Base-by-base conservation (phyloP, 495 filamentous ascomycete genomes). In the Aspergillus olivimuriae region DNA sequence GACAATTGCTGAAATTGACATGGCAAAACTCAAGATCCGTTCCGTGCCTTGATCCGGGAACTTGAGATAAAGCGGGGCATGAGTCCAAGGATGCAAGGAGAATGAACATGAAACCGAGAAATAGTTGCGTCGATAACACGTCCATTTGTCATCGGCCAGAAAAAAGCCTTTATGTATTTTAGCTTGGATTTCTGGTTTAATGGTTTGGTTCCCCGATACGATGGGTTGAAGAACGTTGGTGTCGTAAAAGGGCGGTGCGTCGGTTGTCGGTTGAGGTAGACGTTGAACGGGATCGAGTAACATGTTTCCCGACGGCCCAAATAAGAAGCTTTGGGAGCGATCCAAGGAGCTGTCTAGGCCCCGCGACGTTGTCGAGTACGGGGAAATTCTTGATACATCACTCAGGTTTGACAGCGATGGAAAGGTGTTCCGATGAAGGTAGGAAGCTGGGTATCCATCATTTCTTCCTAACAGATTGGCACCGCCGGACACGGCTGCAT, bases 151-250 rank as follows among this genome's bases (percentile, higher is more conserved):
- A 43, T 95, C 91, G 2, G 76, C 76, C 31, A 82, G 72, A 61
- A 96, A 95, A 69, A 95, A 94, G 1, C 90, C 90, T 56, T 95
- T 94, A 56, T 94, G 89, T 44, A 95, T 90, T 51, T 84, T 83
- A 4, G 87, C 88, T 39, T 83, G 74, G 48, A 97, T 87, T 19
- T 89, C 84, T 4, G 86, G 77, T 44, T 78, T 82, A 41, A 95
- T 74, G 4, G 68, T 64, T 4, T 79, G 76, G 40, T 85, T 82
- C 17, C 63, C 68, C 24, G 80, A 77, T 28, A 77, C 63, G 21
- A 90, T 69, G 11, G 68, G 58, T 26, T 83, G 75, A 16, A 85
- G 64, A 8, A 70, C 53, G 12, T 69, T 70, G 23, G 86, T 81
- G 2, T 76, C 55, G 32, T 68, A 49, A 24, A 87, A 77, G 17